A percentile compares a stretch with the other conserved stretches of the same genome.
phyloP scores from a whole-genome alignment of 352 stramenopile species.

The Pythium apleroticum region DNA sequence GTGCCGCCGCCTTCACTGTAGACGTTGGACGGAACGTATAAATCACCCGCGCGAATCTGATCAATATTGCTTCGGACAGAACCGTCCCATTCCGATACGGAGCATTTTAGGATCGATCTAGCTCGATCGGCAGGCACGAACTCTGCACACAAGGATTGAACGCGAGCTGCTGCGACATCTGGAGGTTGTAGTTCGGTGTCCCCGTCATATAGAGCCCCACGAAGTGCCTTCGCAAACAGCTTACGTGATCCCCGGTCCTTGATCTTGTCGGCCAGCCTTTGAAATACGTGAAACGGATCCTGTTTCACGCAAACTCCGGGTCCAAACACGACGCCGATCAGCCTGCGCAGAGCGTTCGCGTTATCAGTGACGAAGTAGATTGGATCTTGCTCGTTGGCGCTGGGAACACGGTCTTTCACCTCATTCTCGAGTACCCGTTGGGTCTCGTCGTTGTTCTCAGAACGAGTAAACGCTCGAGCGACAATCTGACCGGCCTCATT shows the following conservation, averaged over 20 bases:
- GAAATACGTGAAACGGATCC: background rate
- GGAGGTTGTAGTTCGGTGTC: background rate
- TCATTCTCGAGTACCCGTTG: background rate
- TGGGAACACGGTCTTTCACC: background rate
- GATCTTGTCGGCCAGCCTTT: background rate
- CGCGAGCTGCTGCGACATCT: background rate
- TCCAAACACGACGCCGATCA: background rate
- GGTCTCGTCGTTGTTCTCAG: slow-evolving; percentile 1
- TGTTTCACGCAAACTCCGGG: background rate
- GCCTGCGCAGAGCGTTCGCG: background rate
- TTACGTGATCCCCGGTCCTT: background rate
- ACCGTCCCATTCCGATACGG: no score
- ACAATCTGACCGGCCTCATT: background rate
- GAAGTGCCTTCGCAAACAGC: background rate
- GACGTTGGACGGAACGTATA: no score
- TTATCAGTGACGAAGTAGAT: background rate
- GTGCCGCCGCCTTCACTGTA: no score
- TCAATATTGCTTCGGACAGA: no score
- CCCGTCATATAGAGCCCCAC: background rate
- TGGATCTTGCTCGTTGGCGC: background rate
- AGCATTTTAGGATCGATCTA: no score
- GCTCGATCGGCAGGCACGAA: no score
- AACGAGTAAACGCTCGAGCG: background rate
- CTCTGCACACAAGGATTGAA: background rate
- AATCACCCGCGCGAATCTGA: no score